These are phyloP conservation scores for Hypoxylon sp. DNA, from an alignment of 2,329 filamentous ascomycete species.

Conservation along the genomic window DNA sequence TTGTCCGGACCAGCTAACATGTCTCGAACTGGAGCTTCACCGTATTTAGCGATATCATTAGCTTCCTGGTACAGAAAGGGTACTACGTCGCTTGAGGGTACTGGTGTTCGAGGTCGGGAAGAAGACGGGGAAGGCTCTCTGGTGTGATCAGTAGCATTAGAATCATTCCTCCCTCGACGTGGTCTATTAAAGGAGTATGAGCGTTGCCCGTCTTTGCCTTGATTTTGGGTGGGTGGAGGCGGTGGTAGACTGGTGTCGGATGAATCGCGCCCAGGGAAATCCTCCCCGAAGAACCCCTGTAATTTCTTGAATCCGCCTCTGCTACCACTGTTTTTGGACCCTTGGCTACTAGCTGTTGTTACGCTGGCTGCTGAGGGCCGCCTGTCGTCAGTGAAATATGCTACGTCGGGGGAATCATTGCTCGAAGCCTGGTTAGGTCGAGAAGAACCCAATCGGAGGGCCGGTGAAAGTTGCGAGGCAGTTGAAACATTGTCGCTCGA, in stretches of 20 bases:
- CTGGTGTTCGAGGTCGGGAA: conserved; percentile 85
- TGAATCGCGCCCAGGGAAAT: conserved; percentile 80
- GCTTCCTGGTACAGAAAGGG: conserved; percentile 96
- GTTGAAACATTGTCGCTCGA: conserved; percentile 78
- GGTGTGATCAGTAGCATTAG: conserved; percentile 79
- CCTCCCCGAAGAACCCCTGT: conserved; percentile 93
- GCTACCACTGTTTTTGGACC: conserved; percentile 80
- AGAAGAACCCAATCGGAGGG: conserved; percentile 69
- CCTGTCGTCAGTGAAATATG: conserved; percentile 78
- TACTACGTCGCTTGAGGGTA: conserved; percentile 92
- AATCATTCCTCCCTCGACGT: conserved; percentile 84
- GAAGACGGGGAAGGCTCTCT: conserved; percentile 79
- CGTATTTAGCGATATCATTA: conserved; percentile 82
- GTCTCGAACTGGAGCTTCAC: conserved; percentile 81
- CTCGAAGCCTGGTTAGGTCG: conserved; percentile 53
- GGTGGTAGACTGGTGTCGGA: conserved; percentile 77
- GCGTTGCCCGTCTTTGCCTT: conserved; percentile 70
- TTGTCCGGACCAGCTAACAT: conserved; percentile 78
- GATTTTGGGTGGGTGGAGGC: conserved; percentile 59
- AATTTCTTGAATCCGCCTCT: conserved; percentile 84
- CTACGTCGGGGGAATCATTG: conserved; percentile 73
- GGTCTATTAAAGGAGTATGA: conserved; percentile 73
- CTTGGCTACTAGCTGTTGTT: conserved; percentile 86
- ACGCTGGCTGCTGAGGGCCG: conserved; percentile 91
- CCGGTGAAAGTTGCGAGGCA: conserved; percentile 77